A percentile compares a stretch with the other conserved stretches of the same genome.
phyloP scores from a whole-genome alignment of 139 green algal genomes.

The Chlamydomonas incerta region DNA sequence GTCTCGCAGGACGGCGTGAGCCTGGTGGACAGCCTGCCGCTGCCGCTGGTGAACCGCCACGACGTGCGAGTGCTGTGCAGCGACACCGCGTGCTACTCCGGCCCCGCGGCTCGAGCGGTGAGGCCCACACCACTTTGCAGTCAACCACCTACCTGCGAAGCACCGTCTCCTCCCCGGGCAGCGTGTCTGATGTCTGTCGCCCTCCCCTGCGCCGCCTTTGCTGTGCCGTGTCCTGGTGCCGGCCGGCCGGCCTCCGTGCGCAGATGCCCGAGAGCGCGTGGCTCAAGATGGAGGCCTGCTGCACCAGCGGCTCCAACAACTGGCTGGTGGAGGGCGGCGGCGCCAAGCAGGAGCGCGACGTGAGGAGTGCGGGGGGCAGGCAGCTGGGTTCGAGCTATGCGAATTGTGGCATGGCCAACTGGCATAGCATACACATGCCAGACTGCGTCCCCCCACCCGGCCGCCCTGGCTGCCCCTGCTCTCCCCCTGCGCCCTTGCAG shows the following conservation, averaged over 20 bases:
- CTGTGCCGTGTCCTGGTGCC: no score
- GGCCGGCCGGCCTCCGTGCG: no score
- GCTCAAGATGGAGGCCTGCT: conserved; percentile 28
- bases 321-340: conserved; percentile 55
- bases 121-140: no score
- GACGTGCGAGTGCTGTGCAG: conserved; percentile 71
- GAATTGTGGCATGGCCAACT: no score
- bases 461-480: not conserved
- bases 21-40: conserved; percentile 59
- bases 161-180: no score
- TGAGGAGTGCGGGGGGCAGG: not conserved
- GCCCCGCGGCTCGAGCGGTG: conserved; percentile 50
- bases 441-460: no score
- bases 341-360: conserved; percentile 55
- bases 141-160: no score
- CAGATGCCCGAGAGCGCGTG: conserved; percentile 35
- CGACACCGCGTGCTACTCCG: conserved; percentile 71
- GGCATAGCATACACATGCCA: no score
- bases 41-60: conserved; percentile 75
- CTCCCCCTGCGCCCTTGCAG: not conserved
- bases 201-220: no score
- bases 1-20: conserved; percentile 49
- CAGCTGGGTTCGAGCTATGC: not conserved
- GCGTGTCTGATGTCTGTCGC: no score
- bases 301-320: conserved; percentile 40